A percentile compares a stretch with the other conserved stretches of the same genome.
Evolutionary conservation across 306 rosid genomes (phyloP).

Genomic region (Crotalaria pallida): DNA sequence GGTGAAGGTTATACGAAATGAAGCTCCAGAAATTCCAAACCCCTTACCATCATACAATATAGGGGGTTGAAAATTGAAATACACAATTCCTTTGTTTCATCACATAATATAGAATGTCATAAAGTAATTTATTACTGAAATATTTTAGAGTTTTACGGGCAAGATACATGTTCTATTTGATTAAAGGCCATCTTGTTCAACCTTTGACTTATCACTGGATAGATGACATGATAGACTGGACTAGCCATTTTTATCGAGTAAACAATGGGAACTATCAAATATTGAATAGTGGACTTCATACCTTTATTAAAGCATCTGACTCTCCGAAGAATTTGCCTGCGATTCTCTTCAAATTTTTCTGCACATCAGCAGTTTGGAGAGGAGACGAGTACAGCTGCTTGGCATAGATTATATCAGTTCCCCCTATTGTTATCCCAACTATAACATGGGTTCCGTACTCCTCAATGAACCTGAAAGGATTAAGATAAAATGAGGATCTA

Average conservation of each 20-base stretch:
- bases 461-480: conserved; percentile 54
- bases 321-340: conserved; percentile 47
- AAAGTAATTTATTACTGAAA: not conserved
- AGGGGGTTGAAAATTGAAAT: not conserved
- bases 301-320: too few relatives aligned
- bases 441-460: conserved; percentile 74
- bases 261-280: too few relatives aligned
- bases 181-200: not conserved
- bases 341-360: conserved; percentile 61
- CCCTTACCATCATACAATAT: not conserved
- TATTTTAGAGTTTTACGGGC: not conserved
- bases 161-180: not conserved
- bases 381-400: conserved; percentile 69
- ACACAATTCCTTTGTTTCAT: not conserved
- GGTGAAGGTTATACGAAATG: not conserved
- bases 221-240: too few relatives aligned
- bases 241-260: too few relatives aligned
- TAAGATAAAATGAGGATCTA: not conserved
- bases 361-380: conserved; percentile 60
- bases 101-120: not conserved
- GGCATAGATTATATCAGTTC: conserved; percentile 64
- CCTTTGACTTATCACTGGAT: too few relatives aligned
- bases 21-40: not conserved
- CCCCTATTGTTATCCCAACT: conserved; percentile 71
- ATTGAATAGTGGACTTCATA: too few relatives aligned